phyloP scores from a whole-genome alignment of 176 grass and related monocot genomes.

The Elaeis guineensis region DNA sequence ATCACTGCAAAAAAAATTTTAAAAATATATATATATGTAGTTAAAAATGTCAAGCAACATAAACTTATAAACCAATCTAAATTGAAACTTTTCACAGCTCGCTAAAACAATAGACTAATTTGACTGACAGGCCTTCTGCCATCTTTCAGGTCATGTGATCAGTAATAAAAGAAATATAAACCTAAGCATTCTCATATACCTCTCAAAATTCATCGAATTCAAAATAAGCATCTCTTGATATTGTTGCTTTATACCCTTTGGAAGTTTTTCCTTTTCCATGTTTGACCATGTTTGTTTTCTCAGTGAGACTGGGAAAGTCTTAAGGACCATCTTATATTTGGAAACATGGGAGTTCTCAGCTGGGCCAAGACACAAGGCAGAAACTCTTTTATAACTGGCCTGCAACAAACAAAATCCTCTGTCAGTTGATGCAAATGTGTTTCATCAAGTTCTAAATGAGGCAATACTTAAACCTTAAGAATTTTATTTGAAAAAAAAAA shows the following conservation, averaged over 20 bases:
- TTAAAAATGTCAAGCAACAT: background rate
- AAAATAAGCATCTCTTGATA: constrained; percentile 82
- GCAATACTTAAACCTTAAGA: too few relatives aligned
- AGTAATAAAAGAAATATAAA: constrained; percentile 1
- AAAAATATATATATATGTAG: background rate
- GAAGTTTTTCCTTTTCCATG: constrained; percentile 65
- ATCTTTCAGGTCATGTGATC: background rate
- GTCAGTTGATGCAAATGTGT: background rate
- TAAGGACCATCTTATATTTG: constrained; percentile 52
- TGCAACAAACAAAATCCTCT: background rate
- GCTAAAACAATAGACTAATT: too few relatives aligned
- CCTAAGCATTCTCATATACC: constrained; percentile 27
- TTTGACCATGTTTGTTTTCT: constrained; percentile 64
- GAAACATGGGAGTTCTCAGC: constrained; percentile 53
- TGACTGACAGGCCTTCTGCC: background rate
- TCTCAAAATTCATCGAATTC: constrained; percentile 57
- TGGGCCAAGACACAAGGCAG: constrained; percentile 63
- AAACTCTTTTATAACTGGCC: background rate
- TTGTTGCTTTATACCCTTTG: constrained; percentile 91
- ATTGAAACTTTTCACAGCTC: too few relatives aligned
- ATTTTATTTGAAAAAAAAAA: background rate
- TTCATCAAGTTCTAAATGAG: background rate
- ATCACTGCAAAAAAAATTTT: constrained; percentile 37
- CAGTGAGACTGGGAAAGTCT: constrained; percentile 61
- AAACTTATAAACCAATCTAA: background rate